These are phyloP conservation scores for Porcisia deanei DNA, from an alignment of 208 protist species.

Conservation along the genomic window DNA sequence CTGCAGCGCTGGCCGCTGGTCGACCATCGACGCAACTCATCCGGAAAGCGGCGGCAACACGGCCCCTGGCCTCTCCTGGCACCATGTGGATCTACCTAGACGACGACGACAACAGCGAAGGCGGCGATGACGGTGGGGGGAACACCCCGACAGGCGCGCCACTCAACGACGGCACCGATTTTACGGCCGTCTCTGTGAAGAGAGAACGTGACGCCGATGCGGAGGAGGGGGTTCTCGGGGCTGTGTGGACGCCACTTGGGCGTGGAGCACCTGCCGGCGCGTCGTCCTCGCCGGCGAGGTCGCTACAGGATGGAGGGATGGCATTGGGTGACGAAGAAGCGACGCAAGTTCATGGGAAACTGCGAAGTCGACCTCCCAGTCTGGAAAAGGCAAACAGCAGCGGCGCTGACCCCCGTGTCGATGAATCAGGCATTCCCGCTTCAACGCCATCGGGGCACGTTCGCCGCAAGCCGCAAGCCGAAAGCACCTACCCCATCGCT, in stretches of 20 bases:
- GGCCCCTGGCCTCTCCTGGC: conserved; percentile 51
- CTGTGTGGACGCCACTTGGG: too few relatives aligned
- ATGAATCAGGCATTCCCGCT: neutral
- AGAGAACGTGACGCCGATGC: conserved; percentile 1
- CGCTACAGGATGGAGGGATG: neutral
- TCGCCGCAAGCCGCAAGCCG: conserved; percentile 2
- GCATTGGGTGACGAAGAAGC: neutral
- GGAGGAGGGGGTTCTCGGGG: neutral
- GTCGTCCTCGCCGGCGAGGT: neutral
- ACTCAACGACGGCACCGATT: neutral
- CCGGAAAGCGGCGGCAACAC: conserved; percentile 52
- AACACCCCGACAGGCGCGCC: neutral
- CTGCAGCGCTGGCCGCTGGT: neutral
- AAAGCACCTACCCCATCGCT: conserved; percentile 38
- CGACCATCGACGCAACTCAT: conserved; percentile 60
- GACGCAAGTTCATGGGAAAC: neutral
- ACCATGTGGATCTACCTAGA: conserved; percentile 83
- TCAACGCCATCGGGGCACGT: neutral
- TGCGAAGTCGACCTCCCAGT: neutral
- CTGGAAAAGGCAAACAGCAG: neutral
- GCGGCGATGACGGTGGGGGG: neutral
- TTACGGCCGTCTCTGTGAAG: conserved; percentile 1
- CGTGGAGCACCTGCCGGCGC: neutral
- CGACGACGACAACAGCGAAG: conserved; percentile 60
- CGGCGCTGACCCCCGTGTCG: neutral